These are phyloP conservation scores for Castanea sativa DNA, from an alignment of 306 rosid genomes.

Conservation along the genomic window DNA sequence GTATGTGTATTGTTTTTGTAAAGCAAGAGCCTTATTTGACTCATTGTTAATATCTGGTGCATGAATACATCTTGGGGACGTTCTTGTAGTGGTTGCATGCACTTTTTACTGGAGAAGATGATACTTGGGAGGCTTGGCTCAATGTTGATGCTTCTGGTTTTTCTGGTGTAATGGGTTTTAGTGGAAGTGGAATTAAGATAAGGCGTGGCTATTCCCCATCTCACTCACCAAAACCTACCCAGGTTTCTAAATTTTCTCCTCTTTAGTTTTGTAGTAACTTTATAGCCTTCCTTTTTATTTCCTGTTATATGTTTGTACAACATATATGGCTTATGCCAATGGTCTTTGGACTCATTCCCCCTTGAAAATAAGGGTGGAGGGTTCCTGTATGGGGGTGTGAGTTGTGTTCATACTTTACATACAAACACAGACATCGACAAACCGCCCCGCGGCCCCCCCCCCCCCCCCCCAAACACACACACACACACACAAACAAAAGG, in stretches of 20 bases:
- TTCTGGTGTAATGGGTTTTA: constrained; percentile 59
- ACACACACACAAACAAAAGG: too few species aligned
- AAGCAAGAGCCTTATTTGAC: not conserved
- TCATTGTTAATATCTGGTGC: constrained; percentile 14
- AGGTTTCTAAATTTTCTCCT: constrained; percentile 44
- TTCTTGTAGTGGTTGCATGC: constrained; percentile 84
- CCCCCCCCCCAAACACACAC: too few species aligned
- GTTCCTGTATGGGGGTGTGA: not conserved
- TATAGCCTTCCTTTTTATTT: not conserved
- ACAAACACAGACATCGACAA: not conserved
- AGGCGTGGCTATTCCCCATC: constrained; percentile 94
- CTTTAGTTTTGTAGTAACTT: not conserved
- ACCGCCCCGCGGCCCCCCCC: rapidly evolving
- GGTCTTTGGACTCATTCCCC: not conserved
- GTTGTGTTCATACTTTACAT: not conserved
- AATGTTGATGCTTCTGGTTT: constrained; percentile 83
- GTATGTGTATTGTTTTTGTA: constrained; percentile 49
- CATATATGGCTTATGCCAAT: not conserved
- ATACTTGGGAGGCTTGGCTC: constrained; percentile 98
- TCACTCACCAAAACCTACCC: constrained; percentile 72
- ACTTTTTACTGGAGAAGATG: constrained; percentile 92
- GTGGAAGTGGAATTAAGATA: constrained; percentile 75
- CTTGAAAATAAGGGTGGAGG: not conserved
- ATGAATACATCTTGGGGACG: constrained; percentile 29
- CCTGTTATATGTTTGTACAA: not conserved